A percentile compares a stretch with the other conserved stretches of the same genome.
These are phyloP conservation scores for Saccharomycopsis capsularis DNA, from an alignment of 805 yeast genomes.

Conservation along the genomic window DNA sequence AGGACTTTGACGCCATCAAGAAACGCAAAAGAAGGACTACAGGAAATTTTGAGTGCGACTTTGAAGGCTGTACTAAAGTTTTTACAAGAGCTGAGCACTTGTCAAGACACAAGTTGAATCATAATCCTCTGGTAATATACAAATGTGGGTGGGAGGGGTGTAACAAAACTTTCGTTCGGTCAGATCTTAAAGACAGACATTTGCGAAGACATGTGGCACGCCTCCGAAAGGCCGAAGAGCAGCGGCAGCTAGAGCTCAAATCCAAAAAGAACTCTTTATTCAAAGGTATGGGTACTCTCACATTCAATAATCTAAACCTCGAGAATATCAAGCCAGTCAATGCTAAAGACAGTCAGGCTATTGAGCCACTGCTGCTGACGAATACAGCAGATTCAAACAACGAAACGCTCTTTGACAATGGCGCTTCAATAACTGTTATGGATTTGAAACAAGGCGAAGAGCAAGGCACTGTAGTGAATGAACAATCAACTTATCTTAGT, in stretches of 20 bases:
- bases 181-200: constrained; percentile 46
- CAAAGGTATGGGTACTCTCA: constrained; percentile 20
- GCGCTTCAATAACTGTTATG: constrained; percentile 1
- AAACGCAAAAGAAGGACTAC: constrained; percentile 5
- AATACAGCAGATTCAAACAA: not conserved
- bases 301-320: constrained; percentile 1
- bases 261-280: constrained; percentile 13
- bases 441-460: not conserved
- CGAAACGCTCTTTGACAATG: not conserved
- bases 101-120: constrained; percentile 58
- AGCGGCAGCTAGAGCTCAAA: constrained; percentile 23
- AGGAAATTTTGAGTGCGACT: constrained; percentile 36
- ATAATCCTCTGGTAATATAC: constrained; percentile 47
- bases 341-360: not conserved
- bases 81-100: constrained; percentile 60
- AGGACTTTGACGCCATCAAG: not conserved
- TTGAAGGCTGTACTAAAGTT: constrained; percentile 45
- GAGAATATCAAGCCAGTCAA: not conserved
- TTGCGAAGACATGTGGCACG: constrained; percentile 36
- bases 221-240: constrained; percentile 25
- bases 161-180: constrained; percentile 55
- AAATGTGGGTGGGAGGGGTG: constrained; percentile 45
- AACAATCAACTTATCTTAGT: too few relatives aligned
- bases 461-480: too few relatives aligned
- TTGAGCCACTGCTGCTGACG: too few relatives aligned